Evolutionary conservation across 768 basidiomycete species (phyloP).

Genomic region (Pholiota microspora): DNA sequence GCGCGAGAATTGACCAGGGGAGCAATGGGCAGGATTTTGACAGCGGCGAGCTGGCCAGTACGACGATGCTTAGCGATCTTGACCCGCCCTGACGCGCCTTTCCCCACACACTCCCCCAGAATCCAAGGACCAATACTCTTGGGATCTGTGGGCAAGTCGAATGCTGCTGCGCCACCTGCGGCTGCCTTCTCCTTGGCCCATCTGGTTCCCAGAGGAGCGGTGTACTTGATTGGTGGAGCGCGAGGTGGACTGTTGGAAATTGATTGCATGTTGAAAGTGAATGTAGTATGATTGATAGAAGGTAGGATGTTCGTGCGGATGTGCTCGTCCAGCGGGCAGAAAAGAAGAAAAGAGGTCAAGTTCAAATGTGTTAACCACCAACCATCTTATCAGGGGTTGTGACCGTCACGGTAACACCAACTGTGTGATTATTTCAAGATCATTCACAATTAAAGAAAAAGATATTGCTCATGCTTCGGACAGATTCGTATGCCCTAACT

Average conservation of each 20-base stretch:
- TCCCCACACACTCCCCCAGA: conserved; percentile 90
- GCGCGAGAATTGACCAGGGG: conserved; percentile 72
- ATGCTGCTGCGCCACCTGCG: conserved; percentile 67
- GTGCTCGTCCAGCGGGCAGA: conserved; percentile 44
- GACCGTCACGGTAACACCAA: conserved; percentile 17
- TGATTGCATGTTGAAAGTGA: conserved; percentile 33
- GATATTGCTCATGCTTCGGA: not conserved
- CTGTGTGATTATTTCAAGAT: no score
- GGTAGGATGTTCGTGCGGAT: conserved; percentile 34
- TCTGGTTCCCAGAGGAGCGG: conserved; percentile 70
- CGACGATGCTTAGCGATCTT: conserved; percentile 86
- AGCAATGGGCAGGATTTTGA: conserved; percentile 91
- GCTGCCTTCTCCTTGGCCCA: conserved; percentile 89
- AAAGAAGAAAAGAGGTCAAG: conserved; percentile 18
- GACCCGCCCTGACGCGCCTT: conserved; percentile 92
- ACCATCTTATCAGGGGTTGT: conserved; percentile 18
- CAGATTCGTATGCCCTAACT: no score
- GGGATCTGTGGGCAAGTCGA: conserved; percentile 84
- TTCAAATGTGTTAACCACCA: conserved; percentile 15
- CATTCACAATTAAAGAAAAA: no score
- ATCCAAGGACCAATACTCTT: conserved; percentile 89
- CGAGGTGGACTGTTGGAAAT: conserved; percentile 58
- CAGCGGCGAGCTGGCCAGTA: conserved; percentile 90
- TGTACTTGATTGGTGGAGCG: conserved; percentile 71
- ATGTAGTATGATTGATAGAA: conserved; percentile 23